Evolutionary conservation across 2,329 filamentous ascomycete species (phyloP), one percentile per base, ranked within the genome.

Genomic region (Apiospora sp.): DNA sequence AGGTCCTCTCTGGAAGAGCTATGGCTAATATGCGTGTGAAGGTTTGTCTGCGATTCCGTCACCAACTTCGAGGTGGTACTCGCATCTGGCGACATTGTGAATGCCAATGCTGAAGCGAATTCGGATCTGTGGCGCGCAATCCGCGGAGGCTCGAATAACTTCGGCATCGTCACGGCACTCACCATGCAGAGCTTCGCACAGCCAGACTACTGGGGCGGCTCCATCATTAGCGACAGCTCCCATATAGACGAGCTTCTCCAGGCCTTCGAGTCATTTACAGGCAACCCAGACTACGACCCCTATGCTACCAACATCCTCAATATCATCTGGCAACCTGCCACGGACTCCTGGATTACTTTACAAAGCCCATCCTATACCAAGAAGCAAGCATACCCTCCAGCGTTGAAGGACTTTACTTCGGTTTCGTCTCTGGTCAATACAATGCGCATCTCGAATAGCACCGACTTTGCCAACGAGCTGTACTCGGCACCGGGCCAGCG

Each of bases 1-100:
- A n/a, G n/a, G n/a, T n/a, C n/a, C n/a, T n/a, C n/a, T n/a, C n/a
- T n/a, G n/a, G n/a, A n/a, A n/a, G n/a, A n/a, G n/a, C n/a, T 73
- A 73, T 49, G 71, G 74, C 13, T 70, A 46, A 30, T 8, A 30
- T 2, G 14, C 10, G 78, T 79, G 0, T 77, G 82, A 51, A 86
- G 87, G 3, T 84, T 84, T 71, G 83, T 79, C n/a, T 85, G 83
- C 71, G 86, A 86, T 71, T 84, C 83, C 48, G 81, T 87, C 1
- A 72, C 80, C 49, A 82, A 81, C 69, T 86, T 79, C 67, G 76
- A 86, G 72, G 82, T 87, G 43, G 84, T 87, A 3, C 81, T 86
- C 1, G 82, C 83, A 0, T 77, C 77, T 68, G 85, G 85, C 24
- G 70, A 58, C 10, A 80, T 87, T 44, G 76, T 86, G 37, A 82